phyloP scores from a whole-genome alignment of 2,329 filamentous ascomycete genomes.

The Cladophialophora bantiana region DNA sequence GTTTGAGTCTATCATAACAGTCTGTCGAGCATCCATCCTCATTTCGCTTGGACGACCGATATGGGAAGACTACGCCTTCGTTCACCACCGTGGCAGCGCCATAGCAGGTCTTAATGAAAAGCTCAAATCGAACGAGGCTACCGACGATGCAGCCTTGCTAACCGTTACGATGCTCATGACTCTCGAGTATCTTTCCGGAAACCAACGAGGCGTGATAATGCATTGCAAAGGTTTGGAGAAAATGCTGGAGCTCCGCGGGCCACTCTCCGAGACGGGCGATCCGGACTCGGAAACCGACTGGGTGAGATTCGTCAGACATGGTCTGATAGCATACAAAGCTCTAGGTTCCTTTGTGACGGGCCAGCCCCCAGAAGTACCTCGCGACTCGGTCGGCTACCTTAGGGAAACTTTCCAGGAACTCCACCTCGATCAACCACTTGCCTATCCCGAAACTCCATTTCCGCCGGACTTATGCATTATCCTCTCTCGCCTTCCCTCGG shows the following conservation, averaged over 20 bases:
- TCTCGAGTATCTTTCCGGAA: constrained; percentile 37
- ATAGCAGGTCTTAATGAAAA: constrained; percentile 33
- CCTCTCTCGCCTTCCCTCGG: constrained; percentile 34
- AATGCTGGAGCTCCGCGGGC: constrained; percentile 35
- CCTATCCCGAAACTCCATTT: constrained; percentile 37
- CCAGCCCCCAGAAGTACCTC: constrained; percentile 28
- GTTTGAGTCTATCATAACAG: constrained; percentile 39
- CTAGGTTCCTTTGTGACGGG: constrained; percentile 38
- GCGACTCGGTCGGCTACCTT: constrained; percentile 28
- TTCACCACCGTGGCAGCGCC: constrained; percentile 37
- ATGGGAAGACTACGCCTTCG: constrained; percentile 36
- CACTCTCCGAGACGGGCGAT: constrained; percentile 21
- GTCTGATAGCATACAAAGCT: constrained; percentile 34
- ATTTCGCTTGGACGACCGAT: constrained; percentile 33
- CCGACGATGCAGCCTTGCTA: constrained; percentile 34
- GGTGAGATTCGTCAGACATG: constrained; percentile 35
- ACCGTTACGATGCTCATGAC: constrained; percentile 39
- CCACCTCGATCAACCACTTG: constrained; percentile 31
- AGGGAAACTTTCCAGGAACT: constrained; percentile 35
- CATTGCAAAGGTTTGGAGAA: constrained; percentile 36
- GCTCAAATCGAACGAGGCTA: constrained; percentile 24
- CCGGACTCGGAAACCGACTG: constrained; percentile 26
- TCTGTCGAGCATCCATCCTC: constrained; percentile 37
- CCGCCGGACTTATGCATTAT: constrained; percentile 29
- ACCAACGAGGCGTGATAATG: constrained; percentile 33